Evolutionary conservation across 441 rosid species (phyloP), one percentile per base, ranked within the genome.

Genomic region (Jatropha multifida): DNA sequence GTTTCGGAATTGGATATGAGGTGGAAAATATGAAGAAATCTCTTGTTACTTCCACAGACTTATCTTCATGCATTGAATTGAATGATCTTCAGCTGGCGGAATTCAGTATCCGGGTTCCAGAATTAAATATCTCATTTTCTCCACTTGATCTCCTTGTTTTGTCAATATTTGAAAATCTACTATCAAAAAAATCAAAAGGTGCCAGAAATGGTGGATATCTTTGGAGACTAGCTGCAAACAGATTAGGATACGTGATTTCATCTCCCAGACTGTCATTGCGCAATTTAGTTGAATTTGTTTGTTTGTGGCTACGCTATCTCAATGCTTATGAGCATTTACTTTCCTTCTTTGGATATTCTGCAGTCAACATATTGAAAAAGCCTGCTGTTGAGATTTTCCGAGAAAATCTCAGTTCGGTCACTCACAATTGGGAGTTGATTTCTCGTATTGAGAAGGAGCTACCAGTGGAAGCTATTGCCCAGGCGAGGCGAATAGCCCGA

Each of bases 401-500:
- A 73, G 86, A 87, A 76, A 82, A 79, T 75, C 76, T 76, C 80
- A 82, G 44, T 82, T 78, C 89, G 72, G 87, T 85, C 18, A 89
- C 79, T 81, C 85, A 81, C 79, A 84, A 78, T 42, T 90, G 97
- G 96, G 84, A 83, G 73, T 78, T 82, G 78, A 86, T 95, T 78
- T 83, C 84, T 75, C 69, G 78, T 71, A 77, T 87, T 74, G 99
- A 95, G 84, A 88, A 87, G 77, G 81, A 90, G 78, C 90, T 95
- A 64, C 89, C 97, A 27, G 86, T 88, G 75, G 92, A 90, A 83
- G 93, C 94, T 73, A 86, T 95, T 74, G 87, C 89, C 61, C 96
- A 87, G 84, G 99, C 97, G 60, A 83, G 99, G 74, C 87, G 89
- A 79, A 86, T 93, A 76, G 97, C 89, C 76, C 86, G 96, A 74